Evolutionary conservation across 371 early-diverging fungal genomes (phyloP).

Genomic region (Mortierella sp.): DNA sequence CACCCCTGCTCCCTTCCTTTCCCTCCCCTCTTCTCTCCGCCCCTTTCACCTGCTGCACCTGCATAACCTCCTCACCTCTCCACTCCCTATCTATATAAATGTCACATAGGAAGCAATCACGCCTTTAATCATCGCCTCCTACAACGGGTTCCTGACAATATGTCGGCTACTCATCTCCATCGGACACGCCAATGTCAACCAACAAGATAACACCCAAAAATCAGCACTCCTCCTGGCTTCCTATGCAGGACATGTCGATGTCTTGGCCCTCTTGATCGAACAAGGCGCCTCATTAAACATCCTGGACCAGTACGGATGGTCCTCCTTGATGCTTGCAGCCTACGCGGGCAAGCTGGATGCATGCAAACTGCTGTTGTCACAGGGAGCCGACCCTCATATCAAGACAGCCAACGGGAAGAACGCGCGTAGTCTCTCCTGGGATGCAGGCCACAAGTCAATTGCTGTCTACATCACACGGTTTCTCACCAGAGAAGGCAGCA

Average conservation of each 20-base stretch:
- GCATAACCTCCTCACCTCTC: neutral
- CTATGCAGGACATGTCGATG: conserved; percentile 56
- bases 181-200: conserved; percentile 57
- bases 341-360: conserved; percentile 54
- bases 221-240: conserved; percentile 57
- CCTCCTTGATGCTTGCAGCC: conserved; percentile 61
- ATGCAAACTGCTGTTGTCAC: conserved; percentile 48
- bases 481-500: conserved; percentile 15
- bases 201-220: conserved; percentile 58
- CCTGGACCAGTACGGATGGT: conserved; percentile 60
- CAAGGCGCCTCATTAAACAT: conserved; percentile 52
- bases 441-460: conserved; percentile 52
- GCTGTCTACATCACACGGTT: conserved; percentile 49
- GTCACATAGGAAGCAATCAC: conserved; percentile 51
- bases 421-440: conserved; percentile 57
- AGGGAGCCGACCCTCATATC: conserved; percentile 54
- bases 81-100: conserved; percentile 3
- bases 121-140: conserved; percentile 61
- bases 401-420: conserved; percentile 56
- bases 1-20: neutral
- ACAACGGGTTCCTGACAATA: conserved; percentile 58
- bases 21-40: neutral
- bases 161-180: conserved; percentile 50
- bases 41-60: neutral
- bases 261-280: conserved; percentile 47